Evolutionary conservation across 2,329 filamentous ascomycete species (phyloP), one percentile per base, ranked within the genome.

Genomic region (Rutstroemia sydowiana): DNA sequence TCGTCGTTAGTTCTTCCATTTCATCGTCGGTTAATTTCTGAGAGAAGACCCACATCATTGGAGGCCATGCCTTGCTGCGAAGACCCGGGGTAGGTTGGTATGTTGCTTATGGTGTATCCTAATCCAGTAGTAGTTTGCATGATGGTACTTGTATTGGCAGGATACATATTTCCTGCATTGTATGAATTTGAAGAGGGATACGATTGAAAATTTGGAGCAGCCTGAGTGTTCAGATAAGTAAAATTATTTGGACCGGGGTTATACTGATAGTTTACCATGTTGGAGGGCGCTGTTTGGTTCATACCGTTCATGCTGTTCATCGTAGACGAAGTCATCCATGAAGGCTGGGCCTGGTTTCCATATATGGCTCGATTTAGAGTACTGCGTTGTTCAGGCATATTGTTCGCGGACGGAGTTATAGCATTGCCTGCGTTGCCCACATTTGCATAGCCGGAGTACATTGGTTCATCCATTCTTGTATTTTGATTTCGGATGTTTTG

Each of bases 1-100:
- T 57, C 51, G 53, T 65, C 71, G 54, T 75, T 68, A 40, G 68
- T 70, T 30, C 53, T 57, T 55, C 59, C 68, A 1, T 71, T 72
- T n/a, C 62, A 69, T 32, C 62, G 59, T 39, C 14, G 11, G 50
- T 75, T 72, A 20, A 73, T 62, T 41, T 67, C 59, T 6, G 60
- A 48, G 34, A 74, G 60, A 14, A 48, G 42, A 28, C 52, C 53
- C 46, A 34, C 5, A 8, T 30, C 20, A 16, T n/a, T 10, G 14
- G 36, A 39, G 5, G 6, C 3, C 13, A 14, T 18, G 31, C 30
- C 21, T 36, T 16, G 31, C 31, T 45, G 16, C 26, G 51, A 18
- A 37, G 48, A 28, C 14, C 45, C 45, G 39, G 48, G 28, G n/a
- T 39, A 39, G 8, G 18, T 5, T 44, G 48, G 21, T 4, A 45